phyloP scores from a whole-genome alignment of 108 stramenopile species.

The Cyclostephanos invisitatus region DNA sequence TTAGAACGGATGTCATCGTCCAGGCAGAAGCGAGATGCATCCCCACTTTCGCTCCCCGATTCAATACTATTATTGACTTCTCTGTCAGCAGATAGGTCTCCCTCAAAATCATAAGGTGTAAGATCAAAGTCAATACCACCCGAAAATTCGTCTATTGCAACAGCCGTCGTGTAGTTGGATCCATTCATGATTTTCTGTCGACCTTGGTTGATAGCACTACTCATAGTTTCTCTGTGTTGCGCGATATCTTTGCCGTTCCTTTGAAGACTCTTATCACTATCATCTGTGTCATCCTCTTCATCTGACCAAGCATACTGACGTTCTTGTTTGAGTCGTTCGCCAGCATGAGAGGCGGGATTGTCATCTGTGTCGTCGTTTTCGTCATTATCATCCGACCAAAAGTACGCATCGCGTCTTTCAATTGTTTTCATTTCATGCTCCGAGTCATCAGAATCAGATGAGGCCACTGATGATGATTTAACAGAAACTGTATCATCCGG shows the following conservation, averaged over 20 bases:
- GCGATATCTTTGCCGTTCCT: background rate
- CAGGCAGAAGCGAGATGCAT: slow-evolving; percentile 33
- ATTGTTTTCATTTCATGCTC: background rate
- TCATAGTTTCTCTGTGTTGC: background rate
- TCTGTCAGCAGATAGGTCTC: slow-evolving; percentile 12
- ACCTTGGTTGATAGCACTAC: slow-evolving; percentile 2
- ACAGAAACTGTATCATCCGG: background rate
- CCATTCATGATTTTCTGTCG: slow-evolving; percentile 13
- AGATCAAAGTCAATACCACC: slow-evolving; percentile 48
- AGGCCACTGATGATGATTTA: slow-evolving; percentile 1
- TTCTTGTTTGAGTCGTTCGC: background rate
- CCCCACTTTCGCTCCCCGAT: slow-evolving; percentile 6
- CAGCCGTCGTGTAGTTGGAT: slow-evolving; percentile 20
- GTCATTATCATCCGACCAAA: slow-evolving; percentile 43
- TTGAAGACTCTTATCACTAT: slow-evolving; percentile 11
- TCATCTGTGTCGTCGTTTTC: slow-evolving; percentile 16
- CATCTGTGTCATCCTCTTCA: slow-evolving; percentile 18
- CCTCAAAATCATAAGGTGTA: slow-evolving; percentile 23
- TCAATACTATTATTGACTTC: slow-evolving; percentile 18
- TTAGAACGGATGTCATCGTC: slow-evolving; percentile 63
- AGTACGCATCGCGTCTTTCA: slow-evolving; percentile 17
- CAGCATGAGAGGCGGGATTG: background rate
- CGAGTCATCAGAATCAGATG: slow-evolving; percentile 30
- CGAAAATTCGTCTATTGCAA: slow-evolving; percentile 53
- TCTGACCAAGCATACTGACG: slow-evolving; percentile 8